These are phyloP conservation scores for Malus hybrid DNA, from an alignment of 331 rosid genomes.

Conservation along the genomic window DNA sequence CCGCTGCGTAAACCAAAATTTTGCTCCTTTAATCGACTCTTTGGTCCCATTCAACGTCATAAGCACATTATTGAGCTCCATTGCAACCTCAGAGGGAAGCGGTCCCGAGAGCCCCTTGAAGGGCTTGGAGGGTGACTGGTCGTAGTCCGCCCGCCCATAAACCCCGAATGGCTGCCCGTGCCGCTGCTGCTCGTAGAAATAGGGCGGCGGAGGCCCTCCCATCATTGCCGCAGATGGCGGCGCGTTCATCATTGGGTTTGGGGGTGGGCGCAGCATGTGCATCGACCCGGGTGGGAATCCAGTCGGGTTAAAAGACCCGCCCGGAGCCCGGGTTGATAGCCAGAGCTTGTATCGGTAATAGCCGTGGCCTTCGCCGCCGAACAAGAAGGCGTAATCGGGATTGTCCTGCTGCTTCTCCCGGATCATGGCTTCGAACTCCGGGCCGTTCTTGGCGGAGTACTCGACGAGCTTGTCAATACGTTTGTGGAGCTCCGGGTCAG, in stretches of 20 bases:
- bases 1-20: constrained; percentile 98
- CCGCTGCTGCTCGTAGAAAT: constrained; percentile 78
- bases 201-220: constrained; percentile 52
- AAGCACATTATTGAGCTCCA: constrained; percentile 69
- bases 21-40: constrained; percentile 87
- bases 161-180: constrained; percentile 66
- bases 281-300: constrained; percentile 49
- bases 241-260: constrained; percentile 68
- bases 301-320: constrained; percentile 64
- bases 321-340: constrained; percentile 51
- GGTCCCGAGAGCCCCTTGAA: constrained; percentile 76
- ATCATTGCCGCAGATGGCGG: constrained; percentile 57
- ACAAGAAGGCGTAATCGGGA: too few relatives aligned
- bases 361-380: constrained; percentile 3
- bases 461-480: too few relatives aligned
- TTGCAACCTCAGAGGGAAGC: constrained; percentile 80
- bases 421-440: too few relatives aligned
- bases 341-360: constrained; percentile 84
- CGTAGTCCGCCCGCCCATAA: constrained; percentile 72
- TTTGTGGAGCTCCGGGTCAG: constrained; percentile 25
- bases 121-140: constrained; percentile 63
- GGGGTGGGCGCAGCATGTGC: constrained; percentile 66
- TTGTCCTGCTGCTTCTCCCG: too few relatives aligned
- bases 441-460: too few relatives aligned
- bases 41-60: constrained; percentile 75